A percentile compares a stretch with the other conserved stretches of the same genome.
Evolutionary conservation across 2,329 filamentous ascomycete genomes (phyloP).

Genomic region (Fusarium dimerum): DNA sequence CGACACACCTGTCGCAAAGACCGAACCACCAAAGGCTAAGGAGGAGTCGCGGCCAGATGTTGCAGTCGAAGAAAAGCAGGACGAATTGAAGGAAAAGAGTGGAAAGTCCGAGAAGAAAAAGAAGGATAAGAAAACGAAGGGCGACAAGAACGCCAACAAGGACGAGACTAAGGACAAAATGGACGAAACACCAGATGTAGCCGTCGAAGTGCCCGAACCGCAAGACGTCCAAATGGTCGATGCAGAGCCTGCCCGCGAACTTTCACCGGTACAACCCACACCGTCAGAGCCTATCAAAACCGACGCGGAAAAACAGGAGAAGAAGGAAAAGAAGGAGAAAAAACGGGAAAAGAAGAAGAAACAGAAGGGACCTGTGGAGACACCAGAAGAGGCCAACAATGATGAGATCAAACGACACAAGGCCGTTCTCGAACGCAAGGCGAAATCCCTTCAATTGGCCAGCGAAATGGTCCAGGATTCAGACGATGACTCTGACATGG

Average conservation of each 20-base stretch:
- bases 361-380: conserved; percentile 19
- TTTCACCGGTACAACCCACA: neutral
- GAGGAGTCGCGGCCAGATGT: conserved; percentile 33
- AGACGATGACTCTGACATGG: conserved; percentile 35
- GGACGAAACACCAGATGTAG: conserved; percentile 12
- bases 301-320: conserved; percentile 7
- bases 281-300: conserved; percentile 3
- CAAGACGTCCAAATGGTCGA: conserved; percentile 25
- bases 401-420: conserved; percentile 45
- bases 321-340: conserved; percentile 16
- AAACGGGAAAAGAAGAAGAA: conserved; percentile 37
- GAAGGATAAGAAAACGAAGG: conserved; percentile 13
- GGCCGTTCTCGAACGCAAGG: conserved; percentile 54
- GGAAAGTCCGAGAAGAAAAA: conserved; percentile 25
- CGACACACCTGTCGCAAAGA: conserved; percentile 17
- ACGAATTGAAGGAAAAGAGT: conserved; percentile 29
- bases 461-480: conserved; percentile 40
- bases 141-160: conserved; percentile 10
- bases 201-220: neutral
- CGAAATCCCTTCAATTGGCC: conserved; percentile 54
- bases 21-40: conserved; percentile 33
- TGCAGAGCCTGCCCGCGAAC: conserved; percentile 1
- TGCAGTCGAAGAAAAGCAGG: conserved; percentile 29
- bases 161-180: conserved; percentile 11
- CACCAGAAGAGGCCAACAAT: conserved; percentile 26